These are phyloP conservation scores for Parastagonospora avenae DNA, from an alignment of 2,329 filamentous ascomycete species.

Conservation along the genomic window DNA sequence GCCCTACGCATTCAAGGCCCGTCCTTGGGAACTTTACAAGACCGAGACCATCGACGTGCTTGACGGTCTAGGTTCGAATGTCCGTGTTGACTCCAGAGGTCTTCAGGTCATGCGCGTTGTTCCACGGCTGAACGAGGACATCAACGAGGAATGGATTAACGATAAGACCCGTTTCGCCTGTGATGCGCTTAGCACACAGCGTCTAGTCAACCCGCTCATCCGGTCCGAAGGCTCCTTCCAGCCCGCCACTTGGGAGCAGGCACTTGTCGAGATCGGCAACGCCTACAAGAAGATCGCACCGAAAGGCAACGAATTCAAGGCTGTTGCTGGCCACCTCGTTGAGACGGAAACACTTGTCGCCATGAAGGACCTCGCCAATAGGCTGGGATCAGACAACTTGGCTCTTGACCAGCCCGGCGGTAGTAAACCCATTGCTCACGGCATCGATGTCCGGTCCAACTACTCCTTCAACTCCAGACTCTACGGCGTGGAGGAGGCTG, in stretches of 20 bases:
- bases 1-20: constrained; percentile 94
- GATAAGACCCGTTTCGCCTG: constrained; percentile 97
- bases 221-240: constrained; percentile 89
- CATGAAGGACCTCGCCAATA: constrained; percentile 97
- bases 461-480: constrained; percentile 98
- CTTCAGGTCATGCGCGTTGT: constrained; percentile 95
- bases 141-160: constrained; percentile 99
- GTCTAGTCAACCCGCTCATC: constrained; percentile 89
- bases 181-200: constrained; percentile 94
- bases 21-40: constrained; percentile 97
- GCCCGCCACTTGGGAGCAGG: constrained; percentile 94
- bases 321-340: constrained; percentile 85
- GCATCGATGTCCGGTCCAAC: constrained; percentile 90
- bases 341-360: constrained; percentile 94
- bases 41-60: constrained; percentile 95
- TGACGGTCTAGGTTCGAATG: constrained; percentile 90
- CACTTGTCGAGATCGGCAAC: constrained; percentile 81
- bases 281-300: constrained; percentile 80
- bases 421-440: constrained; percentile 83
- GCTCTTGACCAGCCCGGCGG: constrained; percentile 89
- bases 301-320: constrained; percentile 94
- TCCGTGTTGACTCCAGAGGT: constrained; percentile 89
- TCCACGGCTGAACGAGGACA: constrained; percentile 92
- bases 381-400: constrained; percentile 93
- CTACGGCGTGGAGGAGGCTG: constrained; percentile 90